A percentile compares a stretch with the other conserved stretches of the same genome.
phyloP scores from a whole-genome alignment of 106 monocot species.

The Alisma plantagoaquatica region DNA sequence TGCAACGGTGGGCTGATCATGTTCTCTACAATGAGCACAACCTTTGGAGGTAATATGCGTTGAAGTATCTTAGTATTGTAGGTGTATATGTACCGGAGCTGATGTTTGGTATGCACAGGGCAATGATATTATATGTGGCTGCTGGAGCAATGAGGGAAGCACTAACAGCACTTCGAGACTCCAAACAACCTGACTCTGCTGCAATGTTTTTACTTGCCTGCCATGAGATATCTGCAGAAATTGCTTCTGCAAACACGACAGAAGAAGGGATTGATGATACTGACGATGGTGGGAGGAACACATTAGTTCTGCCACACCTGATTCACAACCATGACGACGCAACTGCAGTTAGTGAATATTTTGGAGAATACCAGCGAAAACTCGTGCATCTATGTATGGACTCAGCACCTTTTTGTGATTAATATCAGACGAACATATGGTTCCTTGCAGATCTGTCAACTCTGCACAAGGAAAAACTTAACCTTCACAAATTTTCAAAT shows the following conservation, averaged over 20 bases:
- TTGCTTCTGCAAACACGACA: constrained; percentile 4
- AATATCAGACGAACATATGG: no score
- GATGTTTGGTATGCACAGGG: constrained; percentile 30
- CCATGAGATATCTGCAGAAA: constrained; percentile 67
- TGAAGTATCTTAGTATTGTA: neutral
- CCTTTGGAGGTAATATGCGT: constrained; percentile 73
- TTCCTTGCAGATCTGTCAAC: no score
- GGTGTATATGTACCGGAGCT: neutral
- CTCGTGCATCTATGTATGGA: constrained; percentile 97
- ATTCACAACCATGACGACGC: constrained; percentile 46
- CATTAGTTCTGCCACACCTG: constrained; percentile 44
- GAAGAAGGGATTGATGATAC: constrained; percentile 13
- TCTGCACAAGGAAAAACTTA: no score
- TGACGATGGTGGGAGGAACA: constrained; percentile 1
- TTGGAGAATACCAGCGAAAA: constrained; percentile 84
- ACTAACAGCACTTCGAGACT: constrained; percentile 66
- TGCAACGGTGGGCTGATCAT: constrained; percentile 89
- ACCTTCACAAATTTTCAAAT: no score
- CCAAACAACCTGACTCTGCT: constrained; percentile 74
- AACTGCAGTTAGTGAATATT: constrained; percentile 61
- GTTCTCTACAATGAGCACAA: constrained; percentile 76
- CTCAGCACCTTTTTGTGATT: constrained; percentile 40
- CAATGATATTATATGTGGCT: constrained; percentile 81
- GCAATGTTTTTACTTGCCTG: constrained; percentile 98
- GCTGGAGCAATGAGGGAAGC: constrained; percentile 84